Evolutionary conservation across 2,329 filamentous ascomycete species (phyloP).

Genomic region (Alternaria arborescens): DNA sequence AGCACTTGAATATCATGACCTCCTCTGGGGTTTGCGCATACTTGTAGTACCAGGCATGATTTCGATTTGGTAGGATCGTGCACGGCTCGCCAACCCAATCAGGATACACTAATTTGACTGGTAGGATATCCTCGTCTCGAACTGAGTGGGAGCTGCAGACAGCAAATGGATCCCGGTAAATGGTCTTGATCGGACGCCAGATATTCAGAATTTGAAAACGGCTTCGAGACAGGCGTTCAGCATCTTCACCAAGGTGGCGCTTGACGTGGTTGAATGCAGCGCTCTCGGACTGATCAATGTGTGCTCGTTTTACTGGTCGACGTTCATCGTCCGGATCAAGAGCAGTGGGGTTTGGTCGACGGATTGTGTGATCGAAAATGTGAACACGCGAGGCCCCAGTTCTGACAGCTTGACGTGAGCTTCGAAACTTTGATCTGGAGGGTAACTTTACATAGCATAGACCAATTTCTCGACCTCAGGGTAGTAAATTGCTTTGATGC

Average conservation of each 20-base stretch:
- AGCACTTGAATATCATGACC: constrained; percentile 48
- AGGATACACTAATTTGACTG: neutral
- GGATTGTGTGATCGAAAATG: neutral
- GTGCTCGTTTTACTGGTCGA: neutral
- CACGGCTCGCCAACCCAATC: neutral
- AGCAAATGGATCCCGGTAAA: constrained; percentile 44
- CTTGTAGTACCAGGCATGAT: constrained; percentile 44
- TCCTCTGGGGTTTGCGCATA: constrained; percentile 39
- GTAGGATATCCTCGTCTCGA: constrained; percentile 25
- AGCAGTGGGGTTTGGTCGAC: neutral
- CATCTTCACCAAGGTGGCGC: constrained; percentile 42
- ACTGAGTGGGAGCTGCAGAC: constrained; percentile 44
- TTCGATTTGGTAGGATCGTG: neutral
- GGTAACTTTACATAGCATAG: neutral
- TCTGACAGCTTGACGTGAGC: neutral
- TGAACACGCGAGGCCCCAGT: neutral
- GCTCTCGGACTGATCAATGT: neutral
- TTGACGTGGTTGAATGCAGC: neutral
- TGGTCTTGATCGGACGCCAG: constrained; percentile 47
- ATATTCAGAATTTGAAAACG: constrained; percentile 50
- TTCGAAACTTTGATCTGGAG: neutral
- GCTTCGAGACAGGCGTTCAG: constrained; percentile 36
- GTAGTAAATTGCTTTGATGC: neutral
- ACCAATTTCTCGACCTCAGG: neutral
- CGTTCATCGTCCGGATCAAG: neutral